Evolutionary conservation across 1,284 basidiomycete species (phyloP), one percentile per base, ranked within the genome.

Genomic region (Lentinus polychrous): DNA sequence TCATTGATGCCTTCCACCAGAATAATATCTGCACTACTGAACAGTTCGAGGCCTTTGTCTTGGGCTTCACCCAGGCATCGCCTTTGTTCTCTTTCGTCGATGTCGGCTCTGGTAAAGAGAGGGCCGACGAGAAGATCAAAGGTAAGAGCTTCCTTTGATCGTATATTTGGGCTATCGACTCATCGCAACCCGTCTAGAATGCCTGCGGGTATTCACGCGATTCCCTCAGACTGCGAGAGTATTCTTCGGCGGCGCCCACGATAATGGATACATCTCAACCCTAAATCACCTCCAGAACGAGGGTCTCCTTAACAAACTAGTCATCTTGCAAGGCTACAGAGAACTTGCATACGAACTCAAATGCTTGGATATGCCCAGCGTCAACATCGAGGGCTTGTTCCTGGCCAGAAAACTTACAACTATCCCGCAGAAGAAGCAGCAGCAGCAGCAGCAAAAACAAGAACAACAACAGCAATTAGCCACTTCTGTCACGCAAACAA

Each of bases 91-190:
- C 67, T 52, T 73, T 81, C 18, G 66, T 76, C 40, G 79, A 81
- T 57, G 77, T 75, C n/a, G 78, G 78, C 0, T 61, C 58, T 15
- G 75, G 73, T 7, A 79, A 80, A 60, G 78, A 81, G 54, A 76
- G 75, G 8, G 71, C 73, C 3, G 77, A 80, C 57, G 63, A 71
- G 17, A 82, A 82, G 60, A 73, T 82, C 45, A 72, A 74, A 64
- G 75, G 75, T 71, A 43, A 58, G 48, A 18, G 17, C 15, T 22
- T 14, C 40, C 22, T 12, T 42, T 37, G 14, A n/a, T 33, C 36
- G 17, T 14, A 8, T 8, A 20, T 20, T n/a, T n/a, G n/a, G n/a
- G n/a, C n/a, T n/a, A n/a, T n/a, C n/a, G n/a, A n/a, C n/a, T n/a
- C n/a, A n/a, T n/a, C n/a, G n/a, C n/a, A n/a, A n/a, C n/a, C n/a